phyloP scores from a whole-genome alignment of 129 eudicot species.

The Lactuca saligna region DNA sequence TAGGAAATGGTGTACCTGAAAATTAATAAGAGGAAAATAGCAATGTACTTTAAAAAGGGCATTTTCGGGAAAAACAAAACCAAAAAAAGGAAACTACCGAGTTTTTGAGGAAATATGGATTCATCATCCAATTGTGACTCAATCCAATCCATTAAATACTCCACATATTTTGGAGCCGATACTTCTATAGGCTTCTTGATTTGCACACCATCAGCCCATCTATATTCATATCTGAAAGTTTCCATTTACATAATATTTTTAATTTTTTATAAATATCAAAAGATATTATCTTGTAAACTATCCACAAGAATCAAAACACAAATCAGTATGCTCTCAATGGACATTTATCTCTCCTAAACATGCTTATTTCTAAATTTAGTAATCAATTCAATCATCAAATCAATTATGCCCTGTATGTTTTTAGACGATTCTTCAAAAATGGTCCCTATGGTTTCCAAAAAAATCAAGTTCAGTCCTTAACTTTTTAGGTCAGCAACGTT shows the following conservation, averaged over 20 bases:
- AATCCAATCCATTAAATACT: slow-evolving; percentile 89
- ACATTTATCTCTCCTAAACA: neutral
- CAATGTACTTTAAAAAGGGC: neutral
- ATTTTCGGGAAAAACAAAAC: neutral
- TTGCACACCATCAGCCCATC: slow-evolving; percentile 92
- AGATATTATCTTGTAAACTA: neutral
- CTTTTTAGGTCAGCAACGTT: no score
- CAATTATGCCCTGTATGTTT: no score
- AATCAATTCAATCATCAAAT: no score
- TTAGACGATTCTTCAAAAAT: no score
- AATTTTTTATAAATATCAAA: no score
- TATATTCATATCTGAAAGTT: slow-evolving; percentile 70
- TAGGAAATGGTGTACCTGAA: slow-evolving; percentile 84
- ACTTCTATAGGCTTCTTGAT: slow-evolving; percentile 93
- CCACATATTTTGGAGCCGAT: slow-evolving; percentile 91
- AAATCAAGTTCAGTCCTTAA: no score
- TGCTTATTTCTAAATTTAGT: no score
- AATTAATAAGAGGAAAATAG: neutral
- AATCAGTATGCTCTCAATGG: neutral
- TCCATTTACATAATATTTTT: slow-evolving; percentile 17
- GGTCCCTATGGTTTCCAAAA: no score
- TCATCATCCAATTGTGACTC: slow-evolving; percentile 88
- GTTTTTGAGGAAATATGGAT: slow-evolving; percentile 84
- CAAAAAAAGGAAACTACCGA: slow-evolving; percentile 48
- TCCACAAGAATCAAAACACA: neutral